These are phyloP conservation scores for Sordariomycetes sp. DNA, from an alignment of 2,329 filamentous ascomycete genomes.

Conservation along the genomic window DNA sequence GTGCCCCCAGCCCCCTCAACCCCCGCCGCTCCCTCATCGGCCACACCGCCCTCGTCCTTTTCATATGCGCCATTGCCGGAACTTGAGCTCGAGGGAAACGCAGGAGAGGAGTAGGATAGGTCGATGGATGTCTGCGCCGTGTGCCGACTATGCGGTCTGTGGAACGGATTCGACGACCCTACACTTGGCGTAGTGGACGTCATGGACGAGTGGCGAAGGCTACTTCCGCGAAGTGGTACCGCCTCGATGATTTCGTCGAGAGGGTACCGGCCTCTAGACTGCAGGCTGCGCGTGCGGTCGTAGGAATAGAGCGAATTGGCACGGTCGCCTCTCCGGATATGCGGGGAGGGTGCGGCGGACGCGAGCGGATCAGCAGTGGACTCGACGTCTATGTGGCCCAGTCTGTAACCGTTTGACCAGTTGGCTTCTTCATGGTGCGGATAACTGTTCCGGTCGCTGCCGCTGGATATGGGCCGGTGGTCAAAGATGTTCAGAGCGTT, in stretches of 20 bases:
- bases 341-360: constrained; percentile 8
- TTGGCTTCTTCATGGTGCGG: not conserved
- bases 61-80: constrained; percentile 7
- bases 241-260: constrained; percentile 17
- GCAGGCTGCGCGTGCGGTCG: constrained; percentile 11
- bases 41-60: constrained; percentile 6
- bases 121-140: constrained; percentile 32
- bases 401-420: not conserved
- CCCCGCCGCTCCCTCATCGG: too few relatives aligned
- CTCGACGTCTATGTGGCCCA: constrained; percentile 5
- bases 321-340: constrained; percentile 5
- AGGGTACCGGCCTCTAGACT: constrained; percentile 10
- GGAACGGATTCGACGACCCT: constrained; percentile 23
- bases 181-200: constrained; percentile 26
- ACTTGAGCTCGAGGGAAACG: constrained; percentile 9
- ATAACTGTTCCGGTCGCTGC: not conserved
- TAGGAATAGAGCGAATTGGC: constrained; percentile 8
- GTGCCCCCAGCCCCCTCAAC: too few relatives aligned
- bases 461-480: not conserved
- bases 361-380: not conserved
- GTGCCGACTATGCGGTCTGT: constrained; percentile 24
- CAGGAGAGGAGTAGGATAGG: constrained; percentile 4
- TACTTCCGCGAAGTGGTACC: constrained; percentile 18
- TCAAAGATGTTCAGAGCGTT: not conserved
- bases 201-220: constrained; percentile 24